phyloP scores from a whole-genome alignment of 2,329 filamentous ascomycete genomes.

The Fusarium hostae region DNA sequence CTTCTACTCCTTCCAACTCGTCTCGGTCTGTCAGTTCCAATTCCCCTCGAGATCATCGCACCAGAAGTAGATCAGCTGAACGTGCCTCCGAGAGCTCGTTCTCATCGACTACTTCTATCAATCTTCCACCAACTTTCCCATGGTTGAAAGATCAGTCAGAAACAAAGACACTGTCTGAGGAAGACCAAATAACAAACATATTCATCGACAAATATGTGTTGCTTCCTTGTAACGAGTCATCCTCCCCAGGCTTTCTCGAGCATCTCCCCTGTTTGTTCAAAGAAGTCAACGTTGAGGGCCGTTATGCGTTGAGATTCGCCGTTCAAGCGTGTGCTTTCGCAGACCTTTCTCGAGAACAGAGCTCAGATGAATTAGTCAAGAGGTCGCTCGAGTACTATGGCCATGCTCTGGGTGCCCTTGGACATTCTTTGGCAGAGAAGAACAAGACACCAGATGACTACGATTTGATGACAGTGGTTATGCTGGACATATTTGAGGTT shows the following conservation, averaged over 20 bases:
- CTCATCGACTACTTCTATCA: neutral
- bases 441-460: conserved; percentile 52
- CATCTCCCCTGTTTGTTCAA: conserved; percentile 52
- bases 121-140: conserved; percentile 21
- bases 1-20: conserved; percentile 13
- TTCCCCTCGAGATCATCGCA: conserved; percentile 6
- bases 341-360: conserved; percentile 45
- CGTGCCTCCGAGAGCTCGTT: neutral
- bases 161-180: neutral
- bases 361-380: conserved; percentile 29
- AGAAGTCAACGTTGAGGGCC: conserved; percentile 52
- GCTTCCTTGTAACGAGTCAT: conserved; percentile 51
- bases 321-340: conserved; percentile 52
- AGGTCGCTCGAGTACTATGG: conserved; percentile 51
- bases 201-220: conserved; percentile 55
- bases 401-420: conserved; percentile 48
- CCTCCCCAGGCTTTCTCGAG: conserved; percentile 53
- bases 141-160: conserved; percentile 39
- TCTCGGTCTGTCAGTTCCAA: neutral
- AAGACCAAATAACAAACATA: conserved; percentile 45
- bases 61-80: conserved; percentile 32
- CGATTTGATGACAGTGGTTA: conserved; percentile 54
- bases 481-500: conserved; percentile 56
- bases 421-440: conserved; percentile 45
- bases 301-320: conserved; percentile 52